phyloP scores from a whole-genome alignment of 768 basidiomycete species.

The Candolleomyces eurysporus region DNA sequence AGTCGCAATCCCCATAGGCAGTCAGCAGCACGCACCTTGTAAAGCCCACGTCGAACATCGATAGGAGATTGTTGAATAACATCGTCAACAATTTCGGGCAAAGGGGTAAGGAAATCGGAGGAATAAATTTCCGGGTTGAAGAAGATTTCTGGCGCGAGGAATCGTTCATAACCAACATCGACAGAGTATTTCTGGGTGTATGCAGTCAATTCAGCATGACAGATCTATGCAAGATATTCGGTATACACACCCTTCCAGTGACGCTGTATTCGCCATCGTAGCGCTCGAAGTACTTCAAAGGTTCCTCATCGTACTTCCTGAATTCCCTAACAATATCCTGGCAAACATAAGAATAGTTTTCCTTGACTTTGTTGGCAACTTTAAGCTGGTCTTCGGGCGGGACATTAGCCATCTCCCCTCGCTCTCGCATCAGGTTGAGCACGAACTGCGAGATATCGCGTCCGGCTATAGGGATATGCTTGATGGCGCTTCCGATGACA shows the following conservation, averaged over 20 bases:
- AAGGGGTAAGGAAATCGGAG: constrained; percentile 94
- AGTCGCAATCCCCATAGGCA: neutral
- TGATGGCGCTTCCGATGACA: constrained; percentile 98
- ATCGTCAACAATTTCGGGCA: constrained; percentile 93
- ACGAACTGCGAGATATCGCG: constrained; percentile 97
- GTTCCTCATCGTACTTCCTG: constrained; percentile 95
- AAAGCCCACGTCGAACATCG: constrained; percentile 93
- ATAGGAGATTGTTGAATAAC: constrained; percentile 97
- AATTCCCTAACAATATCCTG: constrained; percentile 99
- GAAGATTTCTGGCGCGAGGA: constrained; percentile 98
- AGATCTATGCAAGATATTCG: neutral
- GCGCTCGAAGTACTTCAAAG: constrained; percentile 90
- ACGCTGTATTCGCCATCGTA: constrained; percentile 93
- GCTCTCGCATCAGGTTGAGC: constrained; percentile 91
- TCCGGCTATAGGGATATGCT: constrained; percentile 97
- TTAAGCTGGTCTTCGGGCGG: constrained; percentile 94
- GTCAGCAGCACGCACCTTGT: constrained; percentile 59
- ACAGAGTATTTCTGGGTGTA: constrained; percentile 78
- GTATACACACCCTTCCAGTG: constrained; percentile 72
- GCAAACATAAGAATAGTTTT: constrained; percentile 97
- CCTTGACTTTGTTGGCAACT: constrained; percentile 93
- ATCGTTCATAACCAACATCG: constrained; percentile 97
- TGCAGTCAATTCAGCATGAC: neutral
- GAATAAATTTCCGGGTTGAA: constrained; percentile 99
- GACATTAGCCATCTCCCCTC: constrained; percentile 86